Percentiles rank a stretch among this genome's conserved stretches.
These are phyloP conservation scores for Trichoderma simmonsii DNA, from an alignment of 2,329 filamentous ascomycete species.

Conservation along the genomic window DNA sequence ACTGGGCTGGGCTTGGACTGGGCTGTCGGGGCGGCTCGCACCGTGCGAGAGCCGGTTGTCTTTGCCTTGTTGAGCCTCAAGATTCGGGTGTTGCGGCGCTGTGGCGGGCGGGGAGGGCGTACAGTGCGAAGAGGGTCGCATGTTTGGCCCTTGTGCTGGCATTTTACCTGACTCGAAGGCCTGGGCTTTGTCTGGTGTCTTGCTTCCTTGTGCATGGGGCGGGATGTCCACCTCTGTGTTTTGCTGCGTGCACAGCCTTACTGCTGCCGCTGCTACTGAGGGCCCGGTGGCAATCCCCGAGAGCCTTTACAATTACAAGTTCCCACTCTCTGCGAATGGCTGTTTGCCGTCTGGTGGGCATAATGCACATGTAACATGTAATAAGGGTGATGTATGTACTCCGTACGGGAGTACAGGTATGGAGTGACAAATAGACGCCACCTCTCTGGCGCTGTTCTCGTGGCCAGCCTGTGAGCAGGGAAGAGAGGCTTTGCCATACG, in stretches of 20 bases:
- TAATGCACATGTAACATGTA: too few relatives aligned
- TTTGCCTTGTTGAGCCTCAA: slow-evolving; percentile 12
- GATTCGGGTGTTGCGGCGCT: background rate
- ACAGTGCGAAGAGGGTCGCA: background rate
- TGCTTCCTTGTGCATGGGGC: background rate
- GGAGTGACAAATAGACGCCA: background rate
- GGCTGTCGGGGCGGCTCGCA: slow-evolving; percentile 3
- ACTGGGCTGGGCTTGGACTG: background rate
- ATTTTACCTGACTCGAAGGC: background rate
- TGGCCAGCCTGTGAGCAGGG: background rate
- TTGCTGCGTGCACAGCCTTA: background rate
- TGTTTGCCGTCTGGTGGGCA: background rate
- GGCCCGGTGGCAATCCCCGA: background rate
- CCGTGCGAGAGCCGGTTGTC: background rate
- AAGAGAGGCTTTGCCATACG: background rate
- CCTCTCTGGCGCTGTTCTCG: background rate
- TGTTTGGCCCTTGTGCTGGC: background rate
- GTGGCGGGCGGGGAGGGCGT: background rate
- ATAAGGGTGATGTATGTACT: background rate
- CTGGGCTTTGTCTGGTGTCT: background rate
- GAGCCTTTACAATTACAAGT: background rate
- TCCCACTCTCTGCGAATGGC: background rate
- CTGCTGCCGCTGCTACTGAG: background rate
- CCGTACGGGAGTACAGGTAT: background rate
- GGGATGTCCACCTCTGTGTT: background rate